phyloP scores from a whole-genome alignment of 2,329 filamentous ascomycete species.

The Aspergillus pseudonomiae region DNA sequence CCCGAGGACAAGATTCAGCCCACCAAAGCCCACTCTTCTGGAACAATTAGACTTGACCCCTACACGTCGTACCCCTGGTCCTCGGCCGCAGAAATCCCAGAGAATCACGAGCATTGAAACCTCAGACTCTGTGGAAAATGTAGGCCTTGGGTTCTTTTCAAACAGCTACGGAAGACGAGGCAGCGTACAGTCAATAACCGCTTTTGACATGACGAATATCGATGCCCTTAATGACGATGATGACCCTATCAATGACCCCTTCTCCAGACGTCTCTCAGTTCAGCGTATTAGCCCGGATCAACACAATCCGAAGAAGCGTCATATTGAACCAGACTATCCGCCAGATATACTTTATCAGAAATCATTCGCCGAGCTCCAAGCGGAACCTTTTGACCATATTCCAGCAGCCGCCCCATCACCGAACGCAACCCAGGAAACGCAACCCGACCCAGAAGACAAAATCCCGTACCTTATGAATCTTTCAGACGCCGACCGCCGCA shows the following conservation, averaged over 20 bases:
- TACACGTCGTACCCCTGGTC: constrained; percentile 35
- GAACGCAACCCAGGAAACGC: constrained; percentile 23
- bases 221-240: constrained; percentile 35
- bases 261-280: constrained; percentile 31
- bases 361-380: constrained; percentile 52
- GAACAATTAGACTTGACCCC: constrained; percentile 42
- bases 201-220: constrained; percentile 38
- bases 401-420: constrained; percentile 35
- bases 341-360: constrained; percentile 48
- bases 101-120: constrained; percentile 24
- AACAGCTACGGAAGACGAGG: constrained; percentile 25
- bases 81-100: constrained; percentile 29
- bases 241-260: constrained; percentile 35
- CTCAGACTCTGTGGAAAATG: constrained; percentile 23
- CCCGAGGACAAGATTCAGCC: constrained; percentile 43
- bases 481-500: constrained; percentile 44
- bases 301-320: constrained; percentile 32
- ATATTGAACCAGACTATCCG: constrained; percentile 53
- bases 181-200: constrained; percentile 31
- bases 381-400: constrained; percentile 53
- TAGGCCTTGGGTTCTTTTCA: constrained; percentile 25
- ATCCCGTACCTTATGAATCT: constrained; percentile 41
- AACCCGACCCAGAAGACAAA: constrained; percentile 29
- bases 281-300: constrained; percentile 30
- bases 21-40: constrained; percentile 43